Evolutionary conservation across 129 eudicot genomes (phyloP), one percentile per base, ranked within the genome.

Genomic region (Chrysanthemum lavandulifolium): DNA sequence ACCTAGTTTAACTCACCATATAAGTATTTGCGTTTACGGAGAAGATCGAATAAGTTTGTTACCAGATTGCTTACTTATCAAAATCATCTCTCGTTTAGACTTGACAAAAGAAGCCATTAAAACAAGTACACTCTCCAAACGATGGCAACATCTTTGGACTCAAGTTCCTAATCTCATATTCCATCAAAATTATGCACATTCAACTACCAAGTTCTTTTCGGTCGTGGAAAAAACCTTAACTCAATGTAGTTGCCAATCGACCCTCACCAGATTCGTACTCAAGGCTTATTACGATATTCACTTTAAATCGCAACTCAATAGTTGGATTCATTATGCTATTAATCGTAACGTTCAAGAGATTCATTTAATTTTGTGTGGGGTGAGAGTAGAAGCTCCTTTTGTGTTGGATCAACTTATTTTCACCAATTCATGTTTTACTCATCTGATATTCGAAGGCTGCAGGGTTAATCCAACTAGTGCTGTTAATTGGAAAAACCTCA

Each of bases 71-170:
- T 65, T 75, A 25, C 45, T 75, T 56, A 1, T 43, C 11, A 73
- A 75, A 75, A 55, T 75, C 73, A 47, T 75, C 2, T 65, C 79
- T 75, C 73, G 58, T 21, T 65, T 65, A 65, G 73, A 65, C 9
- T 40, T 48, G 31, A 27, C 29, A 65, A 65, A 65, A 75, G 15
- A 11, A 25, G 59, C 66, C 73, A 75, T 75, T 65, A 65, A 19
- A 75, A 75, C 73, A 54, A 16, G 73, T 14, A 40, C 47, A 19
- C 73, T 75, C 21, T 65, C 72, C 65, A 75, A 65, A 21, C 73
- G 73, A 21, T 75, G 79, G 79, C 45, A 65, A 43, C 25, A 54
- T 14, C 72, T 75, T 2, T 75, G 79, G 79, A 75, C 79, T 53
- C 14, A 9, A 0, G 67, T 75, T 36, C 8, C 57, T 65, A 36